Percentiles rank a stretch among this genome's conserved stretches.
Evolutionary conservation across 1,139 yeast species (phyloP).

Genomic region (Saccharomyces uvarum): DNA sequence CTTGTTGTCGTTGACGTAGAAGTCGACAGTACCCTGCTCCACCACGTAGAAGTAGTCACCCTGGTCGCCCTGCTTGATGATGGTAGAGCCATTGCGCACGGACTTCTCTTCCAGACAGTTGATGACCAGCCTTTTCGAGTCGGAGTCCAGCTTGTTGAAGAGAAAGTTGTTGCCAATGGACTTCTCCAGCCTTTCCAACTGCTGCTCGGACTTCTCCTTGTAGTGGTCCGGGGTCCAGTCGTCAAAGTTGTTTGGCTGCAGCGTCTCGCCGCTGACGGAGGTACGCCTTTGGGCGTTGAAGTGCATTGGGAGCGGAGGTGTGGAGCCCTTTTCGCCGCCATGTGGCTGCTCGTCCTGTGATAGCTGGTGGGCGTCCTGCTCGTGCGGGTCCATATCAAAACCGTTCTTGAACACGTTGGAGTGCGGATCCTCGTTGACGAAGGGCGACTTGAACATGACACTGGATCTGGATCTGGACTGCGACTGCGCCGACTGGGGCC

Average conservation of each 20-base stretch:
- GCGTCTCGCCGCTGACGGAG: slow-evolving; percentile 73
- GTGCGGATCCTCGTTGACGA: slow-evolving; percentile 57
- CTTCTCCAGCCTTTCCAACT: slow-evolving; percentile 58
- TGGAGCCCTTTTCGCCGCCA: slow-evolving; percentile 7
- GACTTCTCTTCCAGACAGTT: slow-evolving; percentile 71
- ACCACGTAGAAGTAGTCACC: slow-evolving; percentile 91
- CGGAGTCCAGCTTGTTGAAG: slow-evolving; percentile 68
- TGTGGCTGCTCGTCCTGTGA: slow-evolving; percentile 15
- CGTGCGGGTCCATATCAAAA: slow-evolving; percentile 40
- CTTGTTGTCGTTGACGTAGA: slow-evolving; percentile 61
- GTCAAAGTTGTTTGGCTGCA: slow-evolving; percentile 39
- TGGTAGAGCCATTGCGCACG: slow-evolving; percentile 51
- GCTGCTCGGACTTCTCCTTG: slow-evolving; percentile 51
- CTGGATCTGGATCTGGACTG: slow-evolving; percentile 9
- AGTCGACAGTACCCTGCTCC: slow-evolving; percentile 79
- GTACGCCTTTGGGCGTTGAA: slow-evolving; percentile 81
- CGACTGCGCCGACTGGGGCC: neutral
- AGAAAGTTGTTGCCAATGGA: slow-evolving; percentile 75
- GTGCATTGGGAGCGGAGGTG: slow-evolving; percentile 39
- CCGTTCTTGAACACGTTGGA: slow-evolving; percentile 43
- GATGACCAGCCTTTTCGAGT: slow-evolving; percentile 67
- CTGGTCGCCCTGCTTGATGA: slow-evolving; percentile 90
- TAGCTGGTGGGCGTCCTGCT: slow-evolving; percentile 20
- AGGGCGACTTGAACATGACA: slow-evolving; percentile 53
- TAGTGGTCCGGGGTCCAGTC: slow-evolving; percentile 75